Evolutionary conservation across 1,139 yeast species (phyloP).

Genomic region (Yueomyces sp.): DNA sequence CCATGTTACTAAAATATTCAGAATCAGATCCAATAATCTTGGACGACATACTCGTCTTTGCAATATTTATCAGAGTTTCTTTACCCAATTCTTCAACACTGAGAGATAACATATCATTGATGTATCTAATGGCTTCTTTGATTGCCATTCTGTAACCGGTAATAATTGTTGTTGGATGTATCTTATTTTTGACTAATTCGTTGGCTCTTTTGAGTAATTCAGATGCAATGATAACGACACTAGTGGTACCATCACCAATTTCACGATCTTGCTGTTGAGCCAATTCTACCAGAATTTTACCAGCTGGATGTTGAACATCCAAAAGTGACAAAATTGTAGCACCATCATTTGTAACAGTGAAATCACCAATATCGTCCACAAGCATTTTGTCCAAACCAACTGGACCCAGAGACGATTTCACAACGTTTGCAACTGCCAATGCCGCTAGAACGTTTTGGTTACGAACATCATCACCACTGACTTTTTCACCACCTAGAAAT

Average conservation of each 20-base stretch:
- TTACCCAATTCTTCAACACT: constrained; percentile 77
- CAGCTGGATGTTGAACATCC: constrained; percentile 98
- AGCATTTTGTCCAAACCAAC: constrained; percentile 98
- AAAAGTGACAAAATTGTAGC: constrained; percentile 85
- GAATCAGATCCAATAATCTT: constrained; percentile 95
- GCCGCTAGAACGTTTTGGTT: constrained; percentile 95
- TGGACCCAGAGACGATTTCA: constrained; percentile 93
- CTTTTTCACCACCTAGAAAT: constrained; percentile 90
- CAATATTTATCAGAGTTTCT: constrained; percentile 72
- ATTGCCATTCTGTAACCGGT: constrained; percentile 92
- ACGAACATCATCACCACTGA: constrained; percentile 92
- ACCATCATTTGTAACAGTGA: constrained; percentile 97
- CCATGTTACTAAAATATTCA: constrained; percentile 80
- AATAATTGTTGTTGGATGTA: constrained; percentile 95
- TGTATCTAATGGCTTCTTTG: constrained; percentile 82
- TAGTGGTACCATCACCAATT: constrained; percentile 96
- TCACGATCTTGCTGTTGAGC: constrained; percentile 99
- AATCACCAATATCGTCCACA: constrained; percentile 98
- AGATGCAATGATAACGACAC: constrained; percentile 92
- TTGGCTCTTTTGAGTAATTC: constrained; percentile 88
- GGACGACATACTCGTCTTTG: constrained; percentile 94
- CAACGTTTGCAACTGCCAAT: constrained; percentile 93
- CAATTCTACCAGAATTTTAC: constrained; percentile 88
- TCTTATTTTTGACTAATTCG: constrained; percentile 82
- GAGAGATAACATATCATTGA: constrained; percentile 72